Conservation (phyloP, 108 stramenopile genomes). For the Schizochytrium sp. region DNA sequence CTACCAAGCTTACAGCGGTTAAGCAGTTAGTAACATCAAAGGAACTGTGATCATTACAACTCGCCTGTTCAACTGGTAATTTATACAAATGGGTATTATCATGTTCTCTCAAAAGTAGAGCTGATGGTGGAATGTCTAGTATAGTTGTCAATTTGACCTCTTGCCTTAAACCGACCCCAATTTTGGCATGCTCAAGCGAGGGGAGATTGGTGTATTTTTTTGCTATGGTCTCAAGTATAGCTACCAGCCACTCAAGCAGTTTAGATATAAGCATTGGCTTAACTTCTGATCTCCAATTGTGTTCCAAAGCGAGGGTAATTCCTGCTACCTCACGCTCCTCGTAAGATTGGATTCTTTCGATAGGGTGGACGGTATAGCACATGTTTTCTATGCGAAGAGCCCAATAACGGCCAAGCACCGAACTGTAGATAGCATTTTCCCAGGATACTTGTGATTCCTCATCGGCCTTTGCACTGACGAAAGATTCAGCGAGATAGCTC, state of each 20-base stretch:
- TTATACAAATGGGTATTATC: too few relatives aligned
- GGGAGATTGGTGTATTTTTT: too few relatives aligned
- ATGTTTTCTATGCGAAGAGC: not conserved
- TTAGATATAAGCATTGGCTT: not conserved
- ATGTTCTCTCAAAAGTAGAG: too few relatives aligned
- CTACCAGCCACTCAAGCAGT: not conserved
- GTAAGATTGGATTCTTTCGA: not conserved
- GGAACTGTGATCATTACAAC: too few relatives aligned
- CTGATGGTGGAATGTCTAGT: too few relatives aligned
- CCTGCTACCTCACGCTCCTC: not conserved
- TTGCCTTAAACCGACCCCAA: too few relatives aligned
- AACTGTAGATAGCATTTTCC: not conserved
- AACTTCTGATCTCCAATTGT: not conserved
- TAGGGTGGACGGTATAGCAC: not conserved
- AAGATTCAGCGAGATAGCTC: not conserved
- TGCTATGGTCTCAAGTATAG: not conserved
- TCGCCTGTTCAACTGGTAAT: too few relatives aligned
- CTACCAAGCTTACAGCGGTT: too few relatives aligned
- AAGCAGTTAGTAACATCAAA: too few relatives aligned
- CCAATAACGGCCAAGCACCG: constrained; percentile 7
- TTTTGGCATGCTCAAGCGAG: too few relatives aligned
- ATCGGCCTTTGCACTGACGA: not conserved
- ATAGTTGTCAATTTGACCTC: too few relatives aligned
- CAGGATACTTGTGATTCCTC: not conserved
- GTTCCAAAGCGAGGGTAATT: not conserved